A percentile compares a stretch with the other conserved stretches of the same genome.
These are phyloP conservation scores for Salix koriyanagi DNA, from an alignment of 345 rosid genomes.

Conservation along the genomic window DNA sequence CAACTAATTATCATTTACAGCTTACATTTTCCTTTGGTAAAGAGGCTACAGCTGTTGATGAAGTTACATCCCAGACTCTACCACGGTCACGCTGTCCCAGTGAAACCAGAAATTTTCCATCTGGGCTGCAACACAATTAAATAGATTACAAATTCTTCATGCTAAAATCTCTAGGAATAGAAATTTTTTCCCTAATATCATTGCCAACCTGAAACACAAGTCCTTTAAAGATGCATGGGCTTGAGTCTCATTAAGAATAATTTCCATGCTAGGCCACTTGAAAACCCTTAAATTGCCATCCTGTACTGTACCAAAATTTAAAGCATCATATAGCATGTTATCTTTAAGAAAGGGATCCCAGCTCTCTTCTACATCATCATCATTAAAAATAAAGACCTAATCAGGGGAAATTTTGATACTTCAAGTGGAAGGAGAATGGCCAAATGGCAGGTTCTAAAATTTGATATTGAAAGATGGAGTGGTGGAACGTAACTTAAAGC, in stretches of 20 bases:
- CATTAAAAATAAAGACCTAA: not conserved
- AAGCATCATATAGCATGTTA: conserved; percentile 25
- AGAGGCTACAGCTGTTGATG: conserved; percentile 53
- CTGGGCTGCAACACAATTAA: conserved; percentile 49
- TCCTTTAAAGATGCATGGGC: conserved; percentile 64
- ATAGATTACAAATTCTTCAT: conserved; percentile 2
- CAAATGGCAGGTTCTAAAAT: not conserved
- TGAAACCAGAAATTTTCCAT: conserved; percentile 78
- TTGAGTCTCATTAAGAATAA: conserved; percentile 51
- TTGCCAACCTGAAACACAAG: conserved; percentile 70
- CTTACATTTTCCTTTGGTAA: conserved; percentile 66
- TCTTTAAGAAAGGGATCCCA: not conserved
- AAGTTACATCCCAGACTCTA: conserved; percentile 79
- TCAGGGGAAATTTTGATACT: not conserved
- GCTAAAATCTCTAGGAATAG: conserved; percentile 9
- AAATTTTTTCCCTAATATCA: conserved; percentile 2
- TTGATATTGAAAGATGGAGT: not conserved
- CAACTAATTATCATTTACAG: not conserved
- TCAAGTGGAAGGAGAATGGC: not conserved
- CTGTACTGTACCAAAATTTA: conserved; percentile 66
- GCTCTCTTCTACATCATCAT: not conserved
- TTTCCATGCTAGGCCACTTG: conserved; percentile 88
- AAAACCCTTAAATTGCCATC: conserved; percentile 83
- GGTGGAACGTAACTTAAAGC: not conserved
- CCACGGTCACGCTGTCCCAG: conserved; percentile 66